Evolutionary conservation across 1,284 basidiomycete genomes (phyloP).

Genomic region (Malassezia nana): DNA sequence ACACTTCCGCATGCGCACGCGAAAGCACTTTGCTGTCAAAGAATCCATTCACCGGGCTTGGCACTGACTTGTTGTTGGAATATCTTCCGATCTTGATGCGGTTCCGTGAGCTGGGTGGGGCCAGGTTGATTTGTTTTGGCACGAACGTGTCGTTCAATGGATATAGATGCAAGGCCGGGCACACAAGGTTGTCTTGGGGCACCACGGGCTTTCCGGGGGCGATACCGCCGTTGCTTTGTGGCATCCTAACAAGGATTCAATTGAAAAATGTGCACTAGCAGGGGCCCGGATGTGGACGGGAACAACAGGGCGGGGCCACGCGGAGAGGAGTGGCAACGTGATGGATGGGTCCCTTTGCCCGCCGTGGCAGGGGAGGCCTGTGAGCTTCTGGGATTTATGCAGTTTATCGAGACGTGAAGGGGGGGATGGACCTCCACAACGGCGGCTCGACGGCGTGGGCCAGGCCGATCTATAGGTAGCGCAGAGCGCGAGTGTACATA

Average conservation of each 20-base stretch:
- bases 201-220: neutral
- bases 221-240: neutral
- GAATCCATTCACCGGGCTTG: conserved; percentile 87
- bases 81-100: conserved; percentile 91
- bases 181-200: conserved; percentile 28
- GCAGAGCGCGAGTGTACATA: neutral
- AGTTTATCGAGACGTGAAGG: neutral
- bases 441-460: no score
- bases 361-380: neutral
- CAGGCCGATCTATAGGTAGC: no score
- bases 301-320: neutral
- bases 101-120: conserved; percentile 51
- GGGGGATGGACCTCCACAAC: no score
- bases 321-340: neutral
- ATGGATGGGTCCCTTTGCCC: no score
- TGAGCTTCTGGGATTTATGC: neutral
- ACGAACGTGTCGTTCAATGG: conserved; percentile 92
- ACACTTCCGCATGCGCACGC: conserved; percentile 92
- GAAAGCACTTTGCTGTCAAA: conserved; percentile 96
- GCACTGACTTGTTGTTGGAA: conserved; percentile 90
- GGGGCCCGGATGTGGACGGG: neutral
- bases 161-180: conserved; percentile 56
- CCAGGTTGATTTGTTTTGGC: conserved; percentile 85
- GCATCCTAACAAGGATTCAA: neutral
- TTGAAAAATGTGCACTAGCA: neutral